Conservation (phyloP, 371 early-diverging fungal genomes). For the Batkoa obscura region DNA sequence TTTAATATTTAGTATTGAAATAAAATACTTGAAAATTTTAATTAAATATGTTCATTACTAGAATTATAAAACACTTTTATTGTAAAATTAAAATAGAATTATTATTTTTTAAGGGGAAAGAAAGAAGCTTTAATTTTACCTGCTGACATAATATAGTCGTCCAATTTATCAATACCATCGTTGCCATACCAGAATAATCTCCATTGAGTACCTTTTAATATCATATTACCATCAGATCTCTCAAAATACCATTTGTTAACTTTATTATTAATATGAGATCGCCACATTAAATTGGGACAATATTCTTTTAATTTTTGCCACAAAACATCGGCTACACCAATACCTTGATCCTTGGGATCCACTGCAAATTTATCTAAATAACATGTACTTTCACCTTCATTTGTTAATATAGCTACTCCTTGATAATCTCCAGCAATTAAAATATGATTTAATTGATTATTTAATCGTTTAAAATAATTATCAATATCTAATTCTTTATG, state of each 20-base stretch:
- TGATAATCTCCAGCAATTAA: slow-evolving; percentile 81
- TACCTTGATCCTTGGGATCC: slow-evolving; percentile 67
- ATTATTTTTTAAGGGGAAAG: too few species aligned
- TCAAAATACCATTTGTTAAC: slow-evolving; percentile 94
- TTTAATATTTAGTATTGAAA: too few species aligned
- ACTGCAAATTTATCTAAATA: slow-evolving; percentile 92
- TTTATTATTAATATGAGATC: slow-evolving; percentile 67
- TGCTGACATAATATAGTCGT: too few species aligned
- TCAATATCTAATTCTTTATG: slow-evolving; percentile 31
- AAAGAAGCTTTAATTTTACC: too few species aligned
- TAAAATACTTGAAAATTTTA: too few species aligned
- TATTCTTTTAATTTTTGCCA: slow-evolving; percentile 57
- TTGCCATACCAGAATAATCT: slow-evolving; percentile 66
- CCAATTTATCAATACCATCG: too few species aligned
- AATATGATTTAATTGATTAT: slow-evolving; percentile 25
- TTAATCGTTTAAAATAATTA: slow-evolving; percentile 40
- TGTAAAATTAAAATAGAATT: too few species aligned
- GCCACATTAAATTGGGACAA: slow-evolving; percentile 67
- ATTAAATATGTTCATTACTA: too few species aligned
- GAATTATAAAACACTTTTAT: too few species aligned
- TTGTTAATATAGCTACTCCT: slow-evolving; percentile 52
- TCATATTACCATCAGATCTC: slow-evolving; percentile 40
- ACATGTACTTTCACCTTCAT: slow-evolving; percentile 6
- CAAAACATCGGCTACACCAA: slow-evolving; percentile 80
- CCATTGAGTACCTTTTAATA: slow-evolving; percentile 34